phyloP scores from a whole-genome alignment of 257 asterid genomes.

The Ajuga chamaepitys region DNA sequence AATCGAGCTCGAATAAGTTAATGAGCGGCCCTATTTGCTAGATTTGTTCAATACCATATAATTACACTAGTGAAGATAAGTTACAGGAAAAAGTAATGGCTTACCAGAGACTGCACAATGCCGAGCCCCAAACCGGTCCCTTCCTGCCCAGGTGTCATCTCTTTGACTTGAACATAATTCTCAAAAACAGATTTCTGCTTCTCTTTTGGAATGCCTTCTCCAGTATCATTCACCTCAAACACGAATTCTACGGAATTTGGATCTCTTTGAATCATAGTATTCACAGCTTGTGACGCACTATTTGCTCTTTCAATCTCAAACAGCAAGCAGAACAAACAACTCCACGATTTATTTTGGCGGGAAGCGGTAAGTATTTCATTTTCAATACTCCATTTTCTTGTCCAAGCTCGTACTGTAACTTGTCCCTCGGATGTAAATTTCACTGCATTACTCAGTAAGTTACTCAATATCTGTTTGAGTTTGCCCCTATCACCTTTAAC shows the following conservation, averaged over 20 bases:
- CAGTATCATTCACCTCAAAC: conserved; percentile 76
- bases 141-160: conserved; percentile 35
- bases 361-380: conserved; percentile 29
- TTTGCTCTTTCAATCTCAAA: conserved; percentile 11
- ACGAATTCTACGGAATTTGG: conserved; percentile 44
- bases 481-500: conserved; percentile 65
- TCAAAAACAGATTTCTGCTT: conserved; percentile 54
- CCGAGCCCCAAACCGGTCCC: conserved; percentile 86
- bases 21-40: too few relatives aligned
- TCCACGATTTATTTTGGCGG: conserved; percentile 1
- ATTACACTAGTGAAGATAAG: neutral
- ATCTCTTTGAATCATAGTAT: conserved; percentile 20
- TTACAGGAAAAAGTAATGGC: too few relatives aligned
- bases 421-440: conserved; percentile 70
- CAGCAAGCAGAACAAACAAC: conserved; percentile 26
- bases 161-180: conserved; percentile 75
- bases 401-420: conserved; percentile 58
- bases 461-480: conserved; percentile 56
- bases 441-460: conserved; percentile 69
- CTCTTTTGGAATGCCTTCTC: conserved; percentile 74
- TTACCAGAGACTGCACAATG: conserved; percentile 76
- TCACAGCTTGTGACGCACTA: conserved; percentile 18
- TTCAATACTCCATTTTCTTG: conserved; percentile 35
- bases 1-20: too few relatives aligned
- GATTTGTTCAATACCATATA: neutral